A percentile compares a stretch with the other conserved stretches of the same genome.
These are phyloP conservation scores for Apiospora hydei DNA, from an alignment of 2,329 filamentous ascomycete species.

Conservation along the genomic window DNA sequence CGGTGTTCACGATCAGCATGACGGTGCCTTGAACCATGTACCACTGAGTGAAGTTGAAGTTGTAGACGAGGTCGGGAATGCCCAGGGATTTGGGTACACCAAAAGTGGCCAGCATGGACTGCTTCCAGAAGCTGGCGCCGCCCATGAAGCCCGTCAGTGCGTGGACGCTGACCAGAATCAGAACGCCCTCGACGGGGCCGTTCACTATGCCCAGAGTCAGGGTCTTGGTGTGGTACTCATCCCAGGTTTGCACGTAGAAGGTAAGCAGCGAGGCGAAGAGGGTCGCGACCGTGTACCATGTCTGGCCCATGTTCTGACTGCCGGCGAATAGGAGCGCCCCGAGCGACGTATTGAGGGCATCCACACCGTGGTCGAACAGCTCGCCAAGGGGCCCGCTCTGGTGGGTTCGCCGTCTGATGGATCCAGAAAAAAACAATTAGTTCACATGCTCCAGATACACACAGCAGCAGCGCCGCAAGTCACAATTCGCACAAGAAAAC, in stretches of 20 bases:
- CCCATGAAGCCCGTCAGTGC: slow-evolving; percentile 84
- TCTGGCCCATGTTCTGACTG: slow-evolving; percentile 90
- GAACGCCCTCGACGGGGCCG: slow-evolving; percentile 91
- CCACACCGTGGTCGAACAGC: slow-evolving; percentile 96
- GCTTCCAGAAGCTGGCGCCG: slow-evolving; percentile 92
- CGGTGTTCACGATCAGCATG: slow-evolving; percentile 84
- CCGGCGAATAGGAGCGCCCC: slow-evolving; percentile 92
- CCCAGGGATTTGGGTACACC: slow-evolving; percentile 69
- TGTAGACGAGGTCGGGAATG: slow-evolving; percentile 76
- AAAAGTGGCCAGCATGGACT: slow-evolving; percentile 75
- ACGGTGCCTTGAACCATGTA: slow-evolving; percentile 87
- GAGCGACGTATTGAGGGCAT: slow-evolving; percentile 94
- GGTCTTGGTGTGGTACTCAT: slow-evolving; percentile 98
- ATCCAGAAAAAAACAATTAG: background rate
- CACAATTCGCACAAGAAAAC: background rate
- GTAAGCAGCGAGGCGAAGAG: slow-evolving; percentile 88
- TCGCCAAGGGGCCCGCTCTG: slow-evolving; percentile 95
- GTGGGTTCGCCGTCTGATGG: slow-evolving; percentile 76
- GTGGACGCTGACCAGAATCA: slow-evolving; percentile 84
- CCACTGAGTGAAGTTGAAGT: slow-evolving; percentile 88
- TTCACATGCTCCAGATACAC: slow-evolving; percentile 24
- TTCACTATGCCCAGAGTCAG: slow-evolving; percentile 91
- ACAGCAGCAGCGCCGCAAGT: slow-evolving; percentile 10
- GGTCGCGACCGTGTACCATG: slow-evolving; percentile 84
- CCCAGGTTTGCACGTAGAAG: slow-evolving; percentile 99